These are phyloP conservation scores for Volvariella surrecta DNA, from an alignment of 1,284 basidiomycete species.

Conservation along the genomic window DNA sequence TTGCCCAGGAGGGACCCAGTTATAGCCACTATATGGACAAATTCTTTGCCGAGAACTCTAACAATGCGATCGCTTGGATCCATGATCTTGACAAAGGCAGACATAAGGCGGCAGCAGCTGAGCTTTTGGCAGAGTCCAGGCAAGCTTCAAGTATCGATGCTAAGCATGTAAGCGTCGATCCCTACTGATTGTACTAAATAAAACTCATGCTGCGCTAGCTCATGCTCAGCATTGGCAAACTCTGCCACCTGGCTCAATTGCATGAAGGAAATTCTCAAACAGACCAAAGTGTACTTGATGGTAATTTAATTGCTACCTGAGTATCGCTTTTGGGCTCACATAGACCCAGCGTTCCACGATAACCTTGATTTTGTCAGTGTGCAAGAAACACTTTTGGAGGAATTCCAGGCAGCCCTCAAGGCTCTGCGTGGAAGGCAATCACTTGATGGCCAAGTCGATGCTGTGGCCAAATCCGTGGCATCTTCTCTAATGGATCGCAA, in stretches of 20 bases:
- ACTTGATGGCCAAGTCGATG: constrained; percentile 59
- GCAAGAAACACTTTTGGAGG: constrained; percentile 52
- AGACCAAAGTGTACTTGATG: constrained; percentile 45
- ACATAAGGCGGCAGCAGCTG: constrained; percentile 57
- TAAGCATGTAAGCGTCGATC: constrained; percentile 54
- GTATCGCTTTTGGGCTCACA: constrained; percentile 1
- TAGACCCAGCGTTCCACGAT: constrained; percentile 54
- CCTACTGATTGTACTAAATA: not conserved
- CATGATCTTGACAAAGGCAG: constrained; percentile 74
- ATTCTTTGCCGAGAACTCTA: constrained; percentile 62
- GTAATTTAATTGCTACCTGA: constrained; percentile 25
- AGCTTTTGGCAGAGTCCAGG: constrained; percentile 56
- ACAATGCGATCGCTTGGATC: constrained; percentile 79
- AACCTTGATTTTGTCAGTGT: constrained; percentile 69
- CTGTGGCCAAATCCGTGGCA: constrained; percentile 48
- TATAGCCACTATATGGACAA: constrained; percentile 52
- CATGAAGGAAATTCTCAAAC: constrained; percentile 39
- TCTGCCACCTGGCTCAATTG: constrained; percentile 72
- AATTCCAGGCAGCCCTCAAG: constrained; percentile 43
- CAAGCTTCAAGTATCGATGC: constrained; percentile 51
- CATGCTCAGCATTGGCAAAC: constrained; percentile 87
- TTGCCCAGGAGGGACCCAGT: constrained; percentile 63
- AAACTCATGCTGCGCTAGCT: constrained; percentile 39
- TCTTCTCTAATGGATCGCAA: constrained; percentile 33
- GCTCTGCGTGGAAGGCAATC: constrained; percentile 49